These are phyloP conservation scores for Apiosordaria backusii DNA, from an alignment of 495 filamentous ascomycete species.

Conservation along the genomic window DNA sequence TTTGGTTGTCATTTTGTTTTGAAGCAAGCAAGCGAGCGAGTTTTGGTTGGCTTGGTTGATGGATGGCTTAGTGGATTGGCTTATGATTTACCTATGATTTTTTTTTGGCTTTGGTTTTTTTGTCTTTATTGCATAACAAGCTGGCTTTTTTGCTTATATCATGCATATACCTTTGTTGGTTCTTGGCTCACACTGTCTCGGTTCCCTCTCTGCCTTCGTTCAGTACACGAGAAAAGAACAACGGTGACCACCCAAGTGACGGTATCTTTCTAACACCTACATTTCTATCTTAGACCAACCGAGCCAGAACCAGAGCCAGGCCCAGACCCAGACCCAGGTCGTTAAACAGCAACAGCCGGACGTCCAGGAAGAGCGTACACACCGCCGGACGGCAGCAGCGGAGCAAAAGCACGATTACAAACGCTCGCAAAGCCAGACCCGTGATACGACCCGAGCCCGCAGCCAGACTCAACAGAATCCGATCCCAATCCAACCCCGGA, in stretches of 20 bases:
- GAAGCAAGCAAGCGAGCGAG: conserved; percentile 1
- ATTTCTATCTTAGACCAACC: neutral
- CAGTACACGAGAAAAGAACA: neutral
- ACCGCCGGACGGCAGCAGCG: neutral
- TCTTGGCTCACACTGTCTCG: neutral
- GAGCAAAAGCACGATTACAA: neutral
- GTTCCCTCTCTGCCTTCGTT: neutral
- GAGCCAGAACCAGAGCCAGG: neutral
- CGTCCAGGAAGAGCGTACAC: neutral
- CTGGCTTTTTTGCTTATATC: neutral
- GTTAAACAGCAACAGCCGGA: neutral
- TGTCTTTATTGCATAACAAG: neutral
- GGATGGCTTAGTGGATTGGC: neutral
- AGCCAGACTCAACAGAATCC: neutral
- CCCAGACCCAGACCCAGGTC: neutral
- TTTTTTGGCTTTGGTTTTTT: conserved; percentile 5
- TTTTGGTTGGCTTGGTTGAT: conserved; percentile 3
- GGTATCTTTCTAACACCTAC: neutral
- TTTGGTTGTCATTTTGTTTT: conserved; percentile 9
- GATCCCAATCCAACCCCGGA: neutral
- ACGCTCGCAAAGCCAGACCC: neutral
- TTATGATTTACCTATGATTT: conserved; percentile 3
- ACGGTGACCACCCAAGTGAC: neutral
- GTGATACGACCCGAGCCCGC: neutral
- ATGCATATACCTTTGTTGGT: conserved; percentile 2